These are phyloP conservation scores for Euphorbia schlechtendalii DNA, from an alignment of 441 rosid species.

Conservation along the genomic window DNA sequence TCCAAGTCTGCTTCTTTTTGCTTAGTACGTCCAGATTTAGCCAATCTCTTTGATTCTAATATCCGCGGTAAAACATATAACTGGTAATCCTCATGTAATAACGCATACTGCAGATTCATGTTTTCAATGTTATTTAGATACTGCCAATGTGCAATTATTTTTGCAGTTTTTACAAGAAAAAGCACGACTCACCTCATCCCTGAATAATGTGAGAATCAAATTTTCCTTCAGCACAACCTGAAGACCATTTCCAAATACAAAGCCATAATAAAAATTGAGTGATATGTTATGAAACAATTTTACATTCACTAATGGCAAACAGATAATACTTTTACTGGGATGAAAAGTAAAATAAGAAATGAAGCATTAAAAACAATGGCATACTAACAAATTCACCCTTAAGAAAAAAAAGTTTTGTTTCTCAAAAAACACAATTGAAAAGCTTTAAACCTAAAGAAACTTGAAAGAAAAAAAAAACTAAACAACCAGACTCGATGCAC, in stretches of 20 bases:
- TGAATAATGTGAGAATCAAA: constrained; percentile 71
- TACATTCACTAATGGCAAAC: not conserved
- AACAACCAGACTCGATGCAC: not conserved
- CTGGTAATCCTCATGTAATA: constrained; percentile 96
- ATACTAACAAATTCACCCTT: not conserved
- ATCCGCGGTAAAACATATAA: constrained; percentile 91
- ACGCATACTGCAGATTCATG: constrained; percentile 54
- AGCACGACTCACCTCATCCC: constrained; percentile 80
- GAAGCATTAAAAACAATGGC: not conserved
- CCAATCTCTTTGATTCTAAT: constrained; percentile 96
- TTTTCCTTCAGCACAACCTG: constrained; percentile 98
- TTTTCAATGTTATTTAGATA: constrained; percentile 28
- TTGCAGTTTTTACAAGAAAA: constrained; percentile 13
- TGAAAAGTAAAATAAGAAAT: not conserved
- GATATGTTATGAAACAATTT: not conserved
- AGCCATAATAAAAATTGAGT: not conserved
- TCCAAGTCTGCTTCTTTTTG: constrained; percentile 98
- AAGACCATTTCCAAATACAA: constrained; percentile 22
- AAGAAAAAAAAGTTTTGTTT: not conserved
- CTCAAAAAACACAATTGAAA: not conserved
- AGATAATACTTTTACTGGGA: constrained; percentile 1
- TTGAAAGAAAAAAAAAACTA: not conserved
- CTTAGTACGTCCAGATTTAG: constrained; percentile 94
- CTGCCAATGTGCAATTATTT: constrained; percentile 14
- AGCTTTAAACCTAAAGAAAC: not conserved